A percentile compares a stretch with the other conserved stretches of the same genome.
These are phyloP conservation scores for Fusarium nygamai DNA, from an alignment of 2,329 filamentous ascomycete species.

Conservation along the genomic window DNA sequence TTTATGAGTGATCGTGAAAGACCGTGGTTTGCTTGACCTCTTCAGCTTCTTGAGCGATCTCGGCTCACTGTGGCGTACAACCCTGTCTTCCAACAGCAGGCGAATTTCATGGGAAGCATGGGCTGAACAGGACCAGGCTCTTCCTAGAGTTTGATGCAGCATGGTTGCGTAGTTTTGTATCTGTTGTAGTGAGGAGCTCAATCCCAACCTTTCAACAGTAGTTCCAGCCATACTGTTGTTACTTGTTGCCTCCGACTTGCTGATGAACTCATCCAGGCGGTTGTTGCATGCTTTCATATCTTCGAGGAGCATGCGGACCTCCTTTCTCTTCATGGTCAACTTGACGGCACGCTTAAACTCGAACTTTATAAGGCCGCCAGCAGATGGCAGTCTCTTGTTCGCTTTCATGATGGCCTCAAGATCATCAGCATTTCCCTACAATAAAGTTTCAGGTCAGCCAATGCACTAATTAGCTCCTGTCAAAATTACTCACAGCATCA, in stretches of 20 bases:
- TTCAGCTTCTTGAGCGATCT: background rate
- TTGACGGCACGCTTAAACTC: background rate
- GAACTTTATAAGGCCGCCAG: rapidly evolving
- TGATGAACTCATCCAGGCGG: background rate
- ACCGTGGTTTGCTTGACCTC: rapidly evolving
- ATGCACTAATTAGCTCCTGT: rapidly evolving
- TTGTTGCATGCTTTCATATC: background rate
- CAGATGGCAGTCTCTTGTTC: rapidly evolving
- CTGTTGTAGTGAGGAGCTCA: background rate
- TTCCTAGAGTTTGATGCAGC: background rate
- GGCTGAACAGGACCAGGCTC: background rate
- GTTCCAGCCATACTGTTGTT: background rate
- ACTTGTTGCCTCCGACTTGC: background rate
- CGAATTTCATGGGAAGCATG: background rate
- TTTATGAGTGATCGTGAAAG: background rate
- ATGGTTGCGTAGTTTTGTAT: background rate
- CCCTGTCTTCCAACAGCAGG: rapidly evolving
- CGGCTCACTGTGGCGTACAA: rapidly evolving
- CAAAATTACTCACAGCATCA: background rate
- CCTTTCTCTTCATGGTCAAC: background rate
- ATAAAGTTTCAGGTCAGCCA: rapidly evolving
- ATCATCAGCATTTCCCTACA: background rate
- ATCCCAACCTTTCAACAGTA: background rate
- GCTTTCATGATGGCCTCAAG: background rate
- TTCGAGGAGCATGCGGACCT: background rate